Conservation (phyloP, 164 flowering plant species). For the grape (Vitis vinifera) region ASM3070453v1 NC_081811.1:9991501-9992000, state of each 20-base stretch:
- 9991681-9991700: constrained; percentile 32
- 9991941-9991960: too few species aligned
- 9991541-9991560: constrained; percentile 6
- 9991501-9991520: constrained; percentile 22
- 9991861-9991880: constrained; percentile 18
- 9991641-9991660: constrained; percentile 52
- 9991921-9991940: constrained; percentile 28
- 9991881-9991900: constrained; percentile 28
- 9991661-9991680: constrained; percentile 20
- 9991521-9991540: constrained; percentile 34
- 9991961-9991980: too few species aligned
- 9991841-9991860: constrained; percentile 28
- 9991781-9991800: too few species aligned
- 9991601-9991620: neutral
- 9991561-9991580: neutral
- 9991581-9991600: neutral
- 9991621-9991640: neutral
- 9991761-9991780: neutral
- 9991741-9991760: neutral
- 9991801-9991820: constrained; percentile 19
- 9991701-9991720: constrained; percentile 47
- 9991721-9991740: constrained; percentile 13
- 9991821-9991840: constrained; percentile 20
- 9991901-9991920: constrained; percentile 22
- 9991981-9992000: too few species aligned